Base-by-base conservation (phyloP, 2,329 filamentous ascomycete genomes). In the Cytospora paraplurivora region DNA sequence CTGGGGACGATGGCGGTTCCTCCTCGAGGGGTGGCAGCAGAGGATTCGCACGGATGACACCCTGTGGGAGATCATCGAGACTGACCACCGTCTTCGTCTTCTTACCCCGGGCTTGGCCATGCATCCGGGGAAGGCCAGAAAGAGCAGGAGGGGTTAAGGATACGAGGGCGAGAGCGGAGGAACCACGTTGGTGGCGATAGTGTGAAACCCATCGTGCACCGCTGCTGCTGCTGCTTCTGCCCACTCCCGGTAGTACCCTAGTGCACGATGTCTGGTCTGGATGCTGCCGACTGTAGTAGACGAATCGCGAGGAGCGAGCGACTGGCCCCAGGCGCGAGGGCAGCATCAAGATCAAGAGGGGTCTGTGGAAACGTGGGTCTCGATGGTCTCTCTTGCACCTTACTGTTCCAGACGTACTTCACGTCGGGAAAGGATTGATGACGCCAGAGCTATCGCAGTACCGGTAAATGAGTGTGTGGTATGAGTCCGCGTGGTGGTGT, bases 21-120 rank as follows among this genome's bases (percentile, higher is more conserved):
- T 79, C 76, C 66, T 79, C 73, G 62, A 79, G 71, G 38, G 50
- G 44, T 41, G 66, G 58, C 62, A 69, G 64, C 15, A 72, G 67
- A n/a, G 74, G 72, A 38, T 75, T 72, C 34, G 77, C 63, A 35
- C 77, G 72, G 47, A 82, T 73, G 34, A 77, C 69, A 27, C 83
- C 85, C 69, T 87, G 84, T 6, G 85, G 84, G 37, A 88, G 76
- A 57, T 87, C 85, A 11, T 82, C 79, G 5, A 88, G 76, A 64
- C 76, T 83, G 68, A 87, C 68, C 1, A 80, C 81, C 3, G 82
- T 80, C 70, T 73, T 82, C 6, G 82, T 85, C 74, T 83, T 86
- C 72, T 83, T 85, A 64, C 82, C 81, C 71, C 84, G 77, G 47
- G 68, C 66, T 44, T 76, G 75, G 27, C 19, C 13, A 49, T n/a